phyloP scores from a whole-genome alignment of 1,284 basidiomycete species.

The Wallemia mellicola region DNA sequence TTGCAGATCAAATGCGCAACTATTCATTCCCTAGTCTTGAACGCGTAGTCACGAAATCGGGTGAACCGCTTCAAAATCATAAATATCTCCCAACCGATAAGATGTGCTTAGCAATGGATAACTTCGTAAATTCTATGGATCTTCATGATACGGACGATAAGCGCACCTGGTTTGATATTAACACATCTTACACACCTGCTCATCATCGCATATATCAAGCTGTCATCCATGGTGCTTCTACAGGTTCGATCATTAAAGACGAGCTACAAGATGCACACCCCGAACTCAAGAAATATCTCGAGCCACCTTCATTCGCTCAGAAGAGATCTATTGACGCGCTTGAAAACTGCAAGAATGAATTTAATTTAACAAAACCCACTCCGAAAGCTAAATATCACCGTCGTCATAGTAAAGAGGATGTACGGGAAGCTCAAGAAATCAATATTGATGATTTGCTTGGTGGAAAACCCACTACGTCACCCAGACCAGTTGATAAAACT shows the following conservation, averaged over 20 bases:
- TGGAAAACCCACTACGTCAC: neutral
- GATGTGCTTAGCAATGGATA: constrained; percentile 51
- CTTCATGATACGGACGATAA: constrained; percentile 25
- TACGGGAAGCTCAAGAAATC: constrained; percentile 1
- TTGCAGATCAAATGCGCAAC: constrained; percentile 67
- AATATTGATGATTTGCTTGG: constrained; percentile 3
- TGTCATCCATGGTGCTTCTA: constrained; percentile 54
- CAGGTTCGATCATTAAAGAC: constrained; percentile 34
- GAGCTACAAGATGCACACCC: constrained; percentile 60
- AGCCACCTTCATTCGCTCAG: constrained; percentile 36
- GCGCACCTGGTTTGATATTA: constrained; percentile 45
- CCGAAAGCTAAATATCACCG: neutral
- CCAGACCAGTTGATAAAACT: too few species aligned
- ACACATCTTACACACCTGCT: constrained; percentile 55
- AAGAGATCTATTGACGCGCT: constrained; percentile 28
- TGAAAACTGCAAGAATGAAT: constrained; percentile 28
- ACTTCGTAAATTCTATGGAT: constrained; percentile 60
- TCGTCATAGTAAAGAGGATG: neutral
- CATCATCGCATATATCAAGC: constrained; percentile 77
- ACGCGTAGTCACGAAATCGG: too few species aligned
- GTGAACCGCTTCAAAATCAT: too few species aligned
- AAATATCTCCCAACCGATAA: constrained; percentile 51
- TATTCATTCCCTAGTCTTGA: constrained; percentile 59
- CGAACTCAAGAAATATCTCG: constrained; percentile 49
- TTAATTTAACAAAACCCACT: constrained; percentile 30